Conservation (phyloP, 2,329 filamentous ascomycete species). For the Colletotrichum sp. region DNA sequence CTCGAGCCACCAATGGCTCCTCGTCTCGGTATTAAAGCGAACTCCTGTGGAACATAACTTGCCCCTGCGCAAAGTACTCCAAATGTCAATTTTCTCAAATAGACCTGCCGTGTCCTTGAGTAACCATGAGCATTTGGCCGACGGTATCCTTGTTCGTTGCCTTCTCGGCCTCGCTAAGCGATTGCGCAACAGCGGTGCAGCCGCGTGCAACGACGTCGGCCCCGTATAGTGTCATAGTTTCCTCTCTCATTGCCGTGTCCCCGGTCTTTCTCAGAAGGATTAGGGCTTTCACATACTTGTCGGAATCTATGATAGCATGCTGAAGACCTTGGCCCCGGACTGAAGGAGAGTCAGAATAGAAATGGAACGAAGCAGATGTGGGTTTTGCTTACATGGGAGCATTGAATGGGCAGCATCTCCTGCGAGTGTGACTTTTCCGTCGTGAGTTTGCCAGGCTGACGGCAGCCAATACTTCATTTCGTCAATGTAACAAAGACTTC, state of each 20-base stretch:
- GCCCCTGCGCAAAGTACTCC: neutral
- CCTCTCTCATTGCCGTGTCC: constrained; percentile 10
- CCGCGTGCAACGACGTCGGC: constrained; percentile 36
- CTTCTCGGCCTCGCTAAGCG: constrained; percentile 34
- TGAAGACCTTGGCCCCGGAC: constrained; percentile 51
- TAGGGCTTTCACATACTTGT: constrained; percentile 39
- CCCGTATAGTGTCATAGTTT: constrained; percentile 31
- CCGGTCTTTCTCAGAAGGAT: constrained; percentile 22
- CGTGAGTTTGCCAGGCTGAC: constrained; percentile 31
- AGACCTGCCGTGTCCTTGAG: constrained; percentile 27
- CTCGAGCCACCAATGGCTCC: neutral
- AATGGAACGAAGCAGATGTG: neutral
- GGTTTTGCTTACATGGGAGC: constrained; percentile 36
- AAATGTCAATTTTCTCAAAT: neutral
- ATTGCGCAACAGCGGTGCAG: constrained; percentile 35
- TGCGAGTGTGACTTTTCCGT: constrained; percentile 37
- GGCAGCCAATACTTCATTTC: constrained; percentile 42
- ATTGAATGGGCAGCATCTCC: constrained; percentile 49
- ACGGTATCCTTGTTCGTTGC: constrained; percentile 31
- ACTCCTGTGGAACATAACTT: neutral
- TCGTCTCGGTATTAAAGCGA: neutral
- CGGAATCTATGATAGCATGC: constrained; percentile 43
- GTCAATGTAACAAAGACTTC: constrained; percentile 31
- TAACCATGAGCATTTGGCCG: constrained; percentile 36
- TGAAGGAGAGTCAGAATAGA: constrained; percentile 2